Evolutionary conservation across 2,329 filamentous ascomycete species (phyloP), one percentile per base, ranked within the genome.

Genomic region (Penicillium sp.): DNA sequence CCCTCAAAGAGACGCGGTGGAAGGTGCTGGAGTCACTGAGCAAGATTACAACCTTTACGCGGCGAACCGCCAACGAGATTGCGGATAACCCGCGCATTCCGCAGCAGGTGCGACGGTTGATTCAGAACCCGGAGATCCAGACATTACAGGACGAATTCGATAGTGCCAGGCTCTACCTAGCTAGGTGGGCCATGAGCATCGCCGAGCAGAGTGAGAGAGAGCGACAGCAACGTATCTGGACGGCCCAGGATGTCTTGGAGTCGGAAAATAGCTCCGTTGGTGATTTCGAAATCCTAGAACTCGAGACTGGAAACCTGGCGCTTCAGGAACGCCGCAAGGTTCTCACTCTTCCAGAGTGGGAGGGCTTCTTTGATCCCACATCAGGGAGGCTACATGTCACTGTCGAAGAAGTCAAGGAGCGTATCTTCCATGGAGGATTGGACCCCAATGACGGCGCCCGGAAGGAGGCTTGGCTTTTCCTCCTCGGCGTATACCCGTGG

Each of bases 131-230:
- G 0, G 92, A 99, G 66, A 91, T 99, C 0, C 92, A 96, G 75
- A 96, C 89, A 0, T 72, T 99, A 20, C 92, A 96, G 67, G 92
- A 97, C 54, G 95, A 99, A 68, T 99, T 96, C 63, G 95, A 99
- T 76, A 96, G 91, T 64, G 94, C 95, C 4, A 83, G 94, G 58
- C 81, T 99, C 53, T 99, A 99, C 67, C 80, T 99, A 35, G 94
- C 94, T 20, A 82, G 94, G 57, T 99, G 94, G 94, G 94, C 94
- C 2, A 97, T 99, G 94, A 91, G 91, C 7, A 96, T 99, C 58
- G 92, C 94, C 0, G 95, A 99, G 70, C 94, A 99, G 75, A 92
- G 92, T 63, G 94, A 99, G 66, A 81, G 85, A 35, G 94, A 99
- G 63, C 80, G 87, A 22, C 89, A 85, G 46, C 88, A 92, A 70